A percentile compares a stretch with the other conserved stretches of the same genome.
phyloP scores from a whole-genome alignment of 2,329 filamentous ascomycete species.

The Chrysoporthe deuterocubensis region DNA sequence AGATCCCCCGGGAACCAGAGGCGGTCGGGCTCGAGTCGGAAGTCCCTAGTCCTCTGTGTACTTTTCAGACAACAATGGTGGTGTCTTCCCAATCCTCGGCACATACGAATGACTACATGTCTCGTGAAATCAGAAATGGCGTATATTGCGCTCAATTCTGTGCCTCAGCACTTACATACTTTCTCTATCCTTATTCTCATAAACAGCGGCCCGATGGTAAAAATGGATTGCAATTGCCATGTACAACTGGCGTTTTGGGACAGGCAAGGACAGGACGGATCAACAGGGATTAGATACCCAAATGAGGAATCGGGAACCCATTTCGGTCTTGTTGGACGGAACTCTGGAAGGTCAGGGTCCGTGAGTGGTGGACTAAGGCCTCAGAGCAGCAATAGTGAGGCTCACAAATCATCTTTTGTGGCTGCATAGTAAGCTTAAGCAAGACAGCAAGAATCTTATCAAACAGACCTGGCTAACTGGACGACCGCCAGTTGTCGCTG shows the following conservation, averaged over 20 bases:
- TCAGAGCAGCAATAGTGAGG: neutral
- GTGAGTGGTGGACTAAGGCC: neutral
- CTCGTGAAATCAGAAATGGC: neutral
- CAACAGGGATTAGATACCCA: conserved; percentile 1
- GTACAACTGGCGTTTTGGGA: neutral
- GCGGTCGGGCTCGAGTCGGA: neutral
- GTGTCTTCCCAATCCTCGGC: neutral
- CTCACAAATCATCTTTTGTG: neutral
- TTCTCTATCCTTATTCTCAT: neutral
- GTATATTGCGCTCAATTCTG: neutral
- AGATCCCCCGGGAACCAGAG: conserved; percentile 7
- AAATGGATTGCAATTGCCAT: neutral
- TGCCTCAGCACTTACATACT: neutral
- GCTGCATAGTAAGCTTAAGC: neutral
- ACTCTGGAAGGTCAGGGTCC: neutral
- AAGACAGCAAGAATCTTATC: neutral
- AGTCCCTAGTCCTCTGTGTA: neutral
- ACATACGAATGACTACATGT: neutral
- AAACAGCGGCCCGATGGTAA: neutral
- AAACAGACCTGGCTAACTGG: neutral
- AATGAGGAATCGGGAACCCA: neutral
- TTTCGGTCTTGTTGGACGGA: neutral
- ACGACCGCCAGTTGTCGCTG: no score
- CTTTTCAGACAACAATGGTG: neutral
- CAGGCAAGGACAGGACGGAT: neutral